phyloP scores from a whole-genome alignment of 495 filamentous ascomycete genomes.

The Alectoria sarmentosa region DNA sequence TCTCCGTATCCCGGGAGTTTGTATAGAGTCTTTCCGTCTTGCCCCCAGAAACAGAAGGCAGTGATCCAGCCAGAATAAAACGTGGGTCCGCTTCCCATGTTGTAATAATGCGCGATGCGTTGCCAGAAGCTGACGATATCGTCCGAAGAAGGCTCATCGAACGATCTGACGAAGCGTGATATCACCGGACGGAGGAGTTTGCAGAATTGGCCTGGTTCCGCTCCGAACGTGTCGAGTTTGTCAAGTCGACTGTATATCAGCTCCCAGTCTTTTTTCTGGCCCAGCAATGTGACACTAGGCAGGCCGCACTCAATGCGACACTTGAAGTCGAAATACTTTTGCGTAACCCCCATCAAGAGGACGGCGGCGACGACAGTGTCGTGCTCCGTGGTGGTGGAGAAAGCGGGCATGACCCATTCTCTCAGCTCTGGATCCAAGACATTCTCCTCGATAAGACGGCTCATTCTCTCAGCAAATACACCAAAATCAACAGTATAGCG shows the following conservation, averaged over 20 bases:
- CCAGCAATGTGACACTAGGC: conserved; percentile 44
- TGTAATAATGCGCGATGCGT: conserved; percentile 23
- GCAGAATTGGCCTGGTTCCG: conserved; percentile 31
- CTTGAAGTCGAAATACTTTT: conserved; percentile 37
- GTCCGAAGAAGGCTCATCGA: conserved; percentile 23
- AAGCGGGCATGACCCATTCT: conserved; percentile 38
- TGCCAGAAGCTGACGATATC: conserved; percentile 39
- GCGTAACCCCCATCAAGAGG: conserved; percentile 38
- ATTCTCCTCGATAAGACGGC: conserved; percentile 31
- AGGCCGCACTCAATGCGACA: conserved; percentile 34
- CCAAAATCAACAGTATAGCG: conserved; percentile 6
- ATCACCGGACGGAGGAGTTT: conserved; percentile 28
- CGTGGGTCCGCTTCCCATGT: conserved; percentile 27
- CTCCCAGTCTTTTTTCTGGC: conserved; percentile 37
- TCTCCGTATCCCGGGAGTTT: not conserved
- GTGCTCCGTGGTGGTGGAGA: conserved; percentile 35
- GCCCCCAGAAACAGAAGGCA: conserved; percentile 43
- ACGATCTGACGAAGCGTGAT: conserved; percentile 26
- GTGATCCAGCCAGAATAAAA: conserved; percentile 42
- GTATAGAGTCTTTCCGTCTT: conserved; percentile 29
- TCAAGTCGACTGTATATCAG: conserved; percentile 31
- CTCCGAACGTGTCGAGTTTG: conserved; percentile 33
- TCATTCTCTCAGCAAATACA: conserved; percentile 29
- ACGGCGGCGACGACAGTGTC: conserved; percentile 33
- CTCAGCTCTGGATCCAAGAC: conserved; percentile 32